These are phyloP conservation scores for Aureobasidium musti DNA, from an alignment of 2,329 filamentous ascomycete genomes.

Conservation along the genomic window DNA sequence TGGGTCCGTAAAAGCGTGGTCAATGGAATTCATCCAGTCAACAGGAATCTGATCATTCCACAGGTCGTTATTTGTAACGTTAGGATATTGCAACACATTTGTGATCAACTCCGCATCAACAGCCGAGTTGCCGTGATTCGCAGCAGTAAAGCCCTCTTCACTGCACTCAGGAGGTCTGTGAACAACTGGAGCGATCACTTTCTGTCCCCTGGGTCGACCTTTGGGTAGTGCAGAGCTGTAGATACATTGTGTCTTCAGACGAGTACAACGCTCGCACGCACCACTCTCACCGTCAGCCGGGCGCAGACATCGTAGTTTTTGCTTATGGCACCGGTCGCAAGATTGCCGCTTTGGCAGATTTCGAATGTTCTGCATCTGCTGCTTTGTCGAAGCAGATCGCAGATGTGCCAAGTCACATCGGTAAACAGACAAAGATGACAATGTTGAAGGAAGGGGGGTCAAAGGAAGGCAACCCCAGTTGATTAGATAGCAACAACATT, in stretches of 20 bases:
- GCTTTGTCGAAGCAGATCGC: too few species aligned
- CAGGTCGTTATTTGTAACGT: background rate
- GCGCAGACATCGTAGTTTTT: conserved; percentile 4
- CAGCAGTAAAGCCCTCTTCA: background rate
- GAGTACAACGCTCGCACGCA: conserved; percentile 4
- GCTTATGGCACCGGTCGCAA: conserved; percentile 1
- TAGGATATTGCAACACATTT: background rate
- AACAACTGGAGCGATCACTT: too few species aligned
- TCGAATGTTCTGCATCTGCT: background rate
- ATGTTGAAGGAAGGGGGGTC: too few species aligned
- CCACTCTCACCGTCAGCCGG: background rate
- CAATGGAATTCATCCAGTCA: background rate
- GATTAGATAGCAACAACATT: too few species aligned
- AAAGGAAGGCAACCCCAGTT: too few species aligned
- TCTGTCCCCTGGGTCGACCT: background rate
- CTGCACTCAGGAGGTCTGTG: background rate
- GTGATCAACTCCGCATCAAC: background rate
- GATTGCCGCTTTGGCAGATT: background rate
- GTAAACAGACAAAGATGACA: too few species aligned
- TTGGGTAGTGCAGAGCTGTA: conserved; percentile 2
- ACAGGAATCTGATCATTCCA: background rate
- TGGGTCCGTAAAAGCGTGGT: background rate
- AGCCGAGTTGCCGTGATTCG: background rate
- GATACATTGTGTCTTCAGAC: background rate
- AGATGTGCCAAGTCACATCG: too few species aligned